Percentiles rank a stretch among this genome's conserved stretches.
Conservation (phyloP, 2,329 filamentous ascomycete species). For the Penicillium nordicum region DNA sequence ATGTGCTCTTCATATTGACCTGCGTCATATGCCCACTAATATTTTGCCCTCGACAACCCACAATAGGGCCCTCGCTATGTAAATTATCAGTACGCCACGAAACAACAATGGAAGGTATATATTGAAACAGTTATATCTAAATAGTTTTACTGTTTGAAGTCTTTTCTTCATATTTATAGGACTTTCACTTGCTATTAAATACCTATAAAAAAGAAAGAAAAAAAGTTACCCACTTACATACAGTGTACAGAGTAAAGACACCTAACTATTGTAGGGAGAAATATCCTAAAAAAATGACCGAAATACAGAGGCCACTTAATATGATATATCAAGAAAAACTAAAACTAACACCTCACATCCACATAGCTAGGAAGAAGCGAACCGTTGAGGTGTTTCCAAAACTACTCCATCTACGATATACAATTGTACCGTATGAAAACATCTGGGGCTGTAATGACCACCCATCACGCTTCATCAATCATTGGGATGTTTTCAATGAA, state of each 20-base stretch:
- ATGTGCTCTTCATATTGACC: neutral
- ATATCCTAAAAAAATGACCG: neutral
- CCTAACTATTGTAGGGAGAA: neutral
- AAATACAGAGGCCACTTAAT: neutral
- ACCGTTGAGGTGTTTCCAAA: neutral
- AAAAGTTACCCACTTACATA: neutral
- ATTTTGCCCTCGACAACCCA: constrained; percentile 4
- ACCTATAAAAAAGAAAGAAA: too few relatives aligned
- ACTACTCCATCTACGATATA: neutral
- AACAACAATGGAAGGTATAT: neutral
- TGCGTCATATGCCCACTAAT: constrained; percentile 2
- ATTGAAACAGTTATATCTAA: neutral
- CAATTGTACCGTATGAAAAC: neutral
- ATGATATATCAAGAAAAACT: too few relatives aligned
- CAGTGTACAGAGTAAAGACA: neutral
- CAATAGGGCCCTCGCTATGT: neutral
- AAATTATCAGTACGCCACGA: neutral
- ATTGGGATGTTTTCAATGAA: constrained; percentile 7
- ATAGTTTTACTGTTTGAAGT: neutral
- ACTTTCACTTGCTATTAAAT: neutral
- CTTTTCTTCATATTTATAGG: neutral
- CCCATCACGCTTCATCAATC: constrained; percentile 10
- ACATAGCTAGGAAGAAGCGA: neutral
- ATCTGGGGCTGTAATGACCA: neutral
- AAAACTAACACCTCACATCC: neutral